A percentile compares a stretch with the other conserved stretches of the same genome.
Conservation (phyloP, 495 filamentous ascomycete species). For the Penicillium manginii region DNA sequence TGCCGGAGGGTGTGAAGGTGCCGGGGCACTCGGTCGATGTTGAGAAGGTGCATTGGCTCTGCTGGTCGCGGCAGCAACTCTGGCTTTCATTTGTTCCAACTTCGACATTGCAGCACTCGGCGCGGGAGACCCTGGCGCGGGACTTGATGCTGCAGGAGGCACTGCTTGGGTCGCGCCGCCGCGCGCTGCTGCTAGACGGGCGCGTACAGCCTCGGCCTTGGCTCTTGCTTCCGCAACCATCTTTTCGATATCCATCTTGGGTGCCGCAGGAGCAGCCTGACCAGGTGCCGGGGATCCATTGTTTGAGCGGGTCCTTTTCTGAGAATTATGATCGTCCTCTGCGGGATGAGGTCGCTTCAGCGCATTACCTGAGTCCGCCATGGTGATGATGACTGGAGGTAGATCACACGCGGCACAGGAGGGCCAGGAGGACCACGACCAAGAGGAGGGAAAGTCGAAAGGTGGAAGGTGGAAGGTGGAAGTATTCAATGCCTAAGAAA, state of each 20-base stretch:
- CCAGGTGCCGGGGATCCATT: constrained; percentile 58
- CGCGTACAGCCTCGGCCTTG: constrained; percentile 62
- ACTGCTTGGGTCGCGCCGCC: constrained; percentile 35
- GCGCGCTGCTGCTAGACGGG: constrained; percentile 53
- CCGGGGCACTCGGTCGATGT: constrained; percentile 40
- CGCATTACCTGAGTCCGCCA: constrained; percentile 55
- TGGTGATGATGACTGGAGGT: constrained; percentile 24
- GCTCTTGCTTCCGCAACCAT: constrained; percentile 66
- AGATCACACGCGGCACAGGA: no score
- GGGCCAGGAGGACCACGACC: background rate
- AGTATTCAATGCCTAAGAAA: no score
- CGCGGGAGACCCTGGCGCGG: constrained; percentile 48
- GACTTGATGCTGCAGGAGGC: constrained; percentile 35
- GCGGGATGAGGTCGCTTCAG: constrained; percentile 64
- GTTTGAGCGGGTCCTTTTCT: constrained; percentile 63
- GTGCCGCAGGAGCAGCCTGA: constrained; percentile 37
- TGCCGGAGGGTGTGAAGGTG: constrained; percentile 41
- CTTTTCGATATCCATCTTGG: constrained; percentile 60
- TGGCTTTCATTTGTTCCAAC: constrained; percentile 74
- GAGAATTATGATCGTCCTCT: constrained; percentile 54
- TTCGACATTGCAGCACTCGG: constrained; percentile 54
- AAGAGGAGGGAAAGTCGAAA: background rate
- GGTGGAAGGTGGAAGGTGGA: background rate
- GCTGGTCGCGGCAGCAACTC: constrained; percentile 75
- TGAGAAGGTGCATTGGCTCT: constrained; percentile 53